Evolutionary conservation across 2,329 filamentous ascomycete genomes (phyloP).

Genomic region (Chaetomiaceae sp.): DNA sequence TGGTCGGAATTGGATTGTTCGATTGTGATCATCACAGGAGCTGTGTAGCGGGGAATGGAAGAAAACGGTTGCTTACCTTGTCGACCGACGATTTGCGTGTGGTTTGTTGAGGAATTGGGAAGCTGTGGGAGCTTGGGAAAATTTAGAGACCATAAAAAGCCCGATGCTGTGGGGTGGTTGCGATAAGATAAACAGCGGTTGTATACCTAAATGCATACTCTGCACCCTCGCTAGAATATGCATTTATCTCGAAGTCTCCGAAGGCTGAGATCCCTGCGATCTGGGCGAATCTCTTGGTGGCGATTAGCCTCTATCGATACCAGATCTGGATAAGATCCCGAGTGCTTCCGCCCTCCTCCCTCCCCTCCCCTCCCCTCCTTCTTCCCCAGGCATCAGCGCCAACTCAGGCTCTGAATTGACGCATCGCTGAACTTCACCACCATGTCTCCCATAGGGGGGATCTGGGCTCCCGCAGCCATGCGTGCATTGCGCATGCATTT

Average conservation of each 20-base stretch:
- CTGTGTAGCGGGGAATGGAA: slow-evolving; percentile 5
- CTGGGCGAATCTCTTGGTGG: slow-evolving; percentile 8
- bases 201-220: slow-evolving; percentile 6
- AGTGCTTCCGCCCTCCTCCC: slow-evolving; percentile 18
- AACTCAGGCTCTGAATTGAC: slow-evolving; percentile 2
- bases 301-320: slow-evolving; percentile 24
- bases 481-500: slow-evolving; percentile 51
- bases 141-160: slow-evolving; percentile 25
- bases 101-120: slow-evolving; percentile 20
- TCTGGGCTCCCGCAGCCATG: slow-evolving; percentile 54
- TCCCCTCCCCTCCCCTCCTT: slow-evolving; percentile 4
- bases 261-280: too few relatives aligned
- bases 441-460: slow-evolving; percentile 55
- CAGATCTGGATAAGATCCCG: slow-evolving; percentile 23
- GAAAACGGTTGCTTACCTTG: slow-evolving; percentile 29
- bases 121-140: slow-evolving; percentile 23
- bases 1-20: slow-evolving; percentile 58
- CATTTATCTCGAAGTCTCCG: too few relatives aligned
- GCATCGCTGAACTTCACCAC: slow-evolving; percentile 23
- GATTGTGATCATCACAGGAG: slow-evolving; percentile 46
- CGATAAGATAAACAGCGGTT: slow-evolving; percentile 17
- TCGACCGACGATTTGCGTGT: slow-evolving; percentile 15
- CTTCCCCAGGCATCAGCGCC: not conserved
- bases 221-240: too few relatives aligned
- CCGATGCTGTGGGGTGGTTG: slow-evolving; percentile 20